A percentile compares a stretch with the other conserved stretches of the same genome.
Evolutionary conservation across 148 eudicot species (phyloP).

Genomic region (Chenopodium album): DNA sequence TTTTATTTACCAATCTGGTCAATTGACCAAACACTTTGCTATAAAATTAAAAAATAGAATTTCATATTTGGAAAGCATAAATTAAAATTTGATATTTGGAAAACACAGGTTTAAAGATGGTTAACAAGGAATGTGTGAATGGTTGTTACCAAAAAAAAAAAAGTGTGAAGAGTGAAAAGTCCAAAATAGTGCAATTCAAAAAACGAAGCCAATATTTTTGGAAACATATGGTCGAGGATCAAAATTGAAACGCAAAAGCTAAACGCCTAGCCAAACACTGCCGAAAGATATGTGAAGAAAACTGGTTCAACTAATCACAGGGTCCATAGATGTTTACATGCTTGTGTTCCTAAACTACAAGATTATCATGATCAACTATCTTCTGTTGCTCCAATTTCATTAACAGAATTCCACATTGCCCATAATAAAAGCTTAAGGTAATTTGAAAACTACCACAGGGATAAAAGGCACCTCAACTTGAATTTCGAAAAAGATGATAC

Average conservation of each 20-base stretch:
- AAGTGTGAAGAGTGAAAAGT: too few species aligned
- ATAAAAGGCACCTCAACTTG: constrained; percentile 9
- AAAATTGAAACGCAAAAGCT: not conserved
- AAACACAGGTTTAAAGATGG: too few species aligned
- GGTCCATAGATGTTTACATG: not conserved
- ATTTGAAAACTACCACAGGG: not conserved
- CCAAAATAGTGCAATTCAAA: too few species aligned
- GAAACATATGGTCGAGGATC: not conserved
- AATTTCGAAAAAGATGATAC: not conserved
- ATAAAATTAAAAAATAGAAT: too few species aligned
- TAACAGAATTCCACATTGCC: not conserved
- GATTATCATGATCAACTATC: not conserved
- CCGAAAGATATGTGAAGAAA: not conserved
- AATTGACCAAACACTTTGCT: too few species aligned
- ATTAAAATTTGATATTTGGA: too few species aligned
- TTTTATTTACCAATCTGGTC: too few species aligned
- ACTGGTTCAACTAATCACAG: not conserved
- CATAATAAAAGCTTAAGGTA: not conserved
- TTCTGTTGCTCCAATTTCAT: not conserved
- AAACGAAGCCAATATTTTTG: not conserved
- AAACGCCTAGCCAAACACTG: not conserved
- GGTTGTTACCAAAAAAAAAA: too few species aligned
- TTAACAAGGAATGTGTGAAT: too few species aligned
- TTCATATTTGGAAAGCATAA: too few species aligned
- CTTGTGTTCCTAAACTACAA: not conserved